Evolutionary conservation across 1,139 yeast genomes (phyloP), one percentile per base, ranked within the genome.

Genomic region (Tardiomyces digboiensis): DNA sequence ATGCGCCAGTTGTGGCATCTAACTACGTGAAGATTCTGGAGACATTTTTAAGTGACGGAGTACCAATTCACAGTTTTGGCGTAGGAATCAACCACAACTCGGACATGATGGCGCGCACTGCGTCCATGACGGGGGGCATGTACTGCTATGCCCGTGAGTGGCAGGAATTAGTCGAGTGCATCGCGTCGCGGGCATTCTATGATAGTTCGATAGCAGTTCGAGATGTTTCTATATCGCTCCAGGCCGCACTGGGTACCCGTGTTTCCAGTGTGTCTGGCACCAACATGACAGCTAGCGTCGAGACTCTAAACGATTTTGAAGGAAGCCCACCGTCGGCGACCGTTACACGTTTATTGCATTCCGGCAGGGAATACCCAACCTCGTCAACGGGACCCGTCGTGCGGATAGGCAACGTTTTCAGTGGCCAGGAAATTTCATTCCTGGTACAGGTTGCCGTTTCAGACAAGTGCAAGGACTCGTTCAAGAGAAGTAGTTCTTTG

Each of bases 171-270:
- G 39, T 39, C 14, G 42, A 22, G 13, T 33, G 39, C 8, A 22
- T 43, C 10, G 40, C 42, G n/a, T 45, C 48, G 1, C 39, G 37
- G 39, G 44, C 41, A 14, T 18, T 42, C 12, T 38, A 42, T 4
- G 29, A 42, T 13, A 48, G 45, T 36, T 36, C 40, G 18, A 38
- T 40, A 29, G 42, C 45, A 1, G 41, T 49, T 39, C 47, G 50
- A 23, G 39, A 49, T 38, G 49, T 52, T 16, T 42, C 46, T 12
- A 19, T 54, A 7, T 39, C 46, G 18, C 40, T 54, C 18, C 45
- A 43, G 19, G 43, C 56, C 12, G 41, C 43, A 7, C 42, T 45
- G 2, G 48, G 45, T 2, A 44, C 50, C 21, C 42, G 45, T 6
- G 45, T 52, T 14, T 42, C 50, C 2, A 42, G 47, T 36, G 39